phyloP scores from a whole-genome alignment of 306 rosid species.

The Acacia melanoxylon region DNA sequence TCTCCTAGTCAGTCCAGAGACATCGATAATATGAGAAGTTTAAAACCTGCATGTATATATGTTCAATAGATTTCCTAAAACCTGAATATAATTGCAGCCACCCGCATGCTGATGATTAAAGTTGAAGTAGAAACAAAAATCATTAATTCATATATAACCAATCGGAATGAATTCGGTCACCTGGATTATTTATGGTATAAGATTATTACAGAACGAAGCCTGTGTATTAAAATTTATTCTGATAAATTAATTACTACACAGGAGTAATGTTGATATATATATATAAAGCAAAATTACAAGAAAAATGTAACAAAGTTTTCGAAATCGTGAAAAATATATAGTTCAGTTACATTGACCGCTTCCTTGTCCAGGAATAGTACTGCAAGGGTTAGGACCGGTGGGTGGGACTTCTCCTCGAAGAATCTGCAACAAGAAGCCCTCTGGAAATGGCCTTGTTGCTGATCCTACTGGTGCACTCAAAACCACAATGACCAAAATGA shows the following conservation, averaged over 20 bases:
- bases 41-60: too few species aligned
- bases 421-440: conserved; percentile 24
- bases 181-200: neutral
- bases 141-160: neutral
- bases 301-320: neutral
- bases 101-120: too few species aligned
- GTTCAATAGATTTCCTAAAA: too few species aligned
- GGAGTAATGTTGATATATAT: too few species aligned
- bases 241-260: neutral
- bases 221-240: neutral
- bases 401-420: conserved; percentile 8
- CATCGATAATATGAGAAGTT: neutral
- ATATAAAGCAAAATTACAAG: neutral
- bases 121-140: neutral
- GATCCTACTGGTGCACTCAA: conserved; percentile 21
- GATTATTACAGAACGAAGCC: neutral
- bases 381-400: neutral
- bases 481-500: conserved; percentile 9
- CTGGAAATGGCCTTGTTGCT: conserved; percentile 30
- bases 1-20: neutral
- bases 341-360: neutral
- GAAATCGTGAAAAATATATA: neutral
- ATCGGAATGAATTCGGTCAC: neutral
- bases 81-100: too few species aligned
- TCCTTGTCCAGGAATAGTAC: neutral